These are phyloP conservation scores for Kluyveromyces dobzhanskii DNA, from an alignment of 805 yeast species.

Conservation along the genomic window DNA sequence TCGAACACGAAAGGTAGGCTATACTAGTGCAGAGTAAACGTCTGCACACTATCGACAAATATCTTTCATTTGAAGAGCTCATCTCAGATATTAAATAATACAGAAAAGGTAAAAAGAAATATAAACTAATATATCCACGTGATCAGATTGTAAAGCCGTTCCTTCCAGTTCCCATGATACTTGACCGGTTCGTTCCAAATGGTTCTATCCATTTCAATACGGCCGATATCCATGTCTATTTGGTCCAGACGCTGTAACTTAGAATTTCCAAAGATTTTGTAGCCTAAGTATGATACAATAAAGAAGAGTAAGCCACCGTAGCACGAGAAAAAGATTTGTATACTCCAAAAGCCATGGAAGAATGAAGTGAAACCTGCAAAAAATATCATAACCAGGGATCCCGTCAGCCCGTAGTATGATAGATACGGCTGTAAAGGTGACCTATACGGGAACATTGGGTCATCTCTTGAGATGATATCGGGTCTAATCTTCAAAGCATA, in stretches of 20 bases:
- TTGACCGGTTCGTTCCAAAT: conserved; percentile 70
- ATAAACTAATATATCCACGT: conserved; percentile 25
- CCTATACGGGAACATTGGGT: conserved; percentile 56
- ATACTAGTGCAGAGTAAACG: too few relatives aligned
- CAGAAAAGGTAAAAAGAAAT: neutral
- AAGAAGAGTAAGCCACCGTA: conserved; percentile 56
- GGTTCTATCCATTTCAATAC: conserved; percentile 73
- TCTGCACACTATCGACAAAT: too few relatives aligned
- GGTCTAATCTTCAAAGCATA: conserved; percentile 53
- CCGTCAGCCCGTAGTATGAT: conserved; percentile 54
- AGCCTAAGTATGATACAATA: conserved; percentile 41
- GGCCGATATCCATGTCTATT: conserved; percentile 73
- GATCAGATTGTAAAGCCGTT: conserved; percentile 19
- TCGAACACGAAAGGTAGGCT: too few relatives aligned
- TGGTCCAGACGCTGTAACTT: conserved; percentile 61
- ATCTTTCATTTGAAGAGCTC: too few relatives aligned
- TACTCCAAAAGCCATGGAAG: conserved; percentile 49
- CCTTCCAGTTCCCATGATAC: conserved; percentile 27
- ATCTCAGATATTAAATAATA: neutral
- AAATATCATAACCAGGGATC: conserved; percentile 42
- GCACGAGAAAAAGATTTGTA: conserved; percentile 53
- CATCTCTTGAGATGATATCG: conserved; percentile 56
- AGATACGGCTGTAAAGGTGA: conserved; percentile 64
- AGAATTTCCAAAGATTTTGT: conserved; percentile 54
- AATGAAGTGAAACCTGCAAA: conserved; percentile 59